Percentiles rank a stretch among this genome's conserved stretches.
phyloP scores from a whole-genome alignment of 331 rosid species.

The Arachis monticola region DNA sequence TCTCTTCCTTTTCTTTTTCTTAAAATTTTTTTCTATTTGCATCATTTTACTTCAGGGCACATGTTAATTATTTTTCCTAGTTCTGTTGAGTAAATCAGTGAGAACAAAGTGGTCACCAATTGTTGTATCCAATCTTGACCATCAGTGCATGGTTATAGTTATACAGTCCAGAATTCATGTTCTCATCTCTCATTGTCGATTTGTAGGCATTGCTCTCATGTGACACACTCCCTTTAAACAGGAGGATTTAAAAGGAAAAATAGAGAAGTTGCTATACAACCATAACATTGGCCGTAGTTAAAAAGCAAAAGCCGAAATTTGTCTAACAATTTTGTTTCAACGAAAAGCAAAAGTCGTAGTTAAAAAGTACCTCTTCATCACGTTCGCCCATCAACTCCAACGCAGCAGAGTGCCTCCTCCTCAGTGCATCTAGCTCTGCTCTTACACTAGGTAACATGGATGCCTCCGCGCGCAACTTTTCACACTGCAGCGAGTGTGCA shows the following conservation, averaged over 20 bases:
- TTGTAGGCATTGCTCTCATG: too few relatives aligned
- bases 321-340: slow-evolving; percentile 24
- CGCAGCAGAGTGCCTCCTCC: slow-evolving; percentile 98
- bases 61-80: slow-evolving; percentile 16
- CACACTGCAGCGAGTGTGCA: slow-evolving; percentile 66
- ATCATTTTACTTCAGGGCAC: slow-evolving; percentile 8
- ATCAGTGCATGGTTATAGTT: not conserved
- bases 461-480: slow-evolving; percentile 85
- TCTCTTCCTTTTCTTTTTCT: slow-evolving; percentile 1
- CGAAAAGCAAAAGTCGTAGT: slow-evolving; percentile 30
- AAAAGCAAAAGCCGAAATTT: slow-evolving; percentile 16
- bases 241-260: not conserved
- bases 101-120: not conserved
- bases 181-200: too few relatives aligned
- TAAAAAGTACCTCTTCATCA: slow-evolving; percentile 85
- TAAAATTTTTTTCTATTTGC: not conserved
- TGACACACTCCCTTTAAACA: not conserved
- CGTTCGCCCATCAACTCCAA: slow-evolving; percentile 99
- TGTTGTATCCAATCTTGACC: not conserved
- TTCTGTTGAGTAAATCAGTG: not conserved
- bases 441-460: slow-evolving; percentile 75
- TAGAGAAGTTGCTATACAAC: slow-evolving; percentile 8
- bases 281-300: not conserved
- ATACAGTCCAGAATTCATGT: too few relatives aligned
- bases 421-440: slow-evolving; percentile 90